Base-by-base conservation (phyloP, 164 flowering plant genomes). In the Kingdonia uniflora region DNA sequence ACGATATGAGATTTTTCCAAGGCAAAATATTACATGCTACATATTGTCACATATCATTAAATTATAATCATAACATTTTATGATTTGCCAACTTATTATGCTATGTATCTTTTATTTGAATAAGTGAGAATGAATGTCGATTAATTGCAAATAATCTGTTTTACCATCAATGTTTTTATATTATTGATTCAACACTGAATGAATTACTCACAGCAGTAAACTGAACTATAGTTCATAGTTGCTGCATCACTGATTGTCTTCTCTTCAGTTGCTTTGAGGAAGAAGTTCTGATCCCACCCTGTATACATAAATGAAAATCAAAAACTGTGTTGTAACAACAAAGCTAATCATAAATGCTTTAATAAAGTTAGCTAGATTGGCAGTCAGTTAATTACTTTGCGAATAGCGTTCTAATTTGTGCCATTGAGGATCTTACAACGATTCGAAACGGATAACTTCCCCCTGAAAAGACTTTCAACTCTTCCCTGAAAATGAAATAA, bases 371-470 rank as follows among this genome's bases (percentile, higher is more conserved):
- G 15, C 12, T 60, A 54, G 15, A 65, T 1, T 16, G 13, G 54
- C 15, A 13, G 42, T 41, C 35, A 7, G n/a, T n/a, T 15, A 15
- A 56, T 70, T 81, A 89, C 97, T 80, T 85, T 52, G 77, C 89
- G 69, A 89, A 82, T 80, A 89, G 19, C 95, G 87, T 42, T 80
- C 85, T 72, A 89, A 72, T 63, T 82, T 71, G 72, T 89, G 97
- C 85, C 87, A 89, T 58, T 89, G 92, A 62, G 92, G 92, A 76
- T 89, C 95, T 76, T 89, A 68, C 97, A 89, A 14, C 90, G 87
- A 70, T 89, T 82, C 97, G 73, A 89, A 89, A 11, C 97, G 84
- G 42, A 89, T 76, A 26, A 89, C 95, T 69, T 89, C 97, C 44
- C n/a, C 86, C 72, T 19, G 86, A 71, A 63, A 89, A 84, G 14